These are phyloP conservation scores for Fragilariopsis cylindrus DNA, from an alignment of 108 stramenopile genomes.

Conservation along the genomic window DNA sequence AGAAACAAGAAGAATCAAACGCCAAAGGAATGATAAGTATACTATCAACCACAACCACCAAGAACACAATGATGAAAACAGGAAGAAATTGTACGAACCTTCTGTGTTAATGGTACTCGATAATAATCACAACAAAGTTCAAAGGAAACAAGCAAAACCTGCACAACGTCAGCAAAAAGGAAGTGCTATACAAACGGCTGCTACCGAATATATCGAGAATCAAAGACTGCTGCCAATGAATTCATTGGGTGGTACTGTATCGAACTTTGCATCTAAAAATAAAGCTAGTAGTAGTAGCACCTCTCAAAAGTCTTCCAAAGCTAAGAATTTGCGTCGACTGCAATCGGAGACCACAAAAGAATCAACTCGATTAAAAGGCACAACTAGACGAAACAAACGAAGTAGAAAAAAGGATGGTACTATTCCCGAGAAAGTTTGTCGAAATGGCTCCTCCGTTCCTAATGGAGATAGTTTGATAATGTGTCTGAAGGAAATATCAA, in stretches of 20 bases:
- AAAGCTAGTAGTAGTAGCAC: too few relatives aligned
- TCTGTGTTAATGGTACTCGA: not conserved
- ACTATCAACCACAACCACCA: too few relatives aligned
- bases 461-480: slow-evolving; percentile 4
- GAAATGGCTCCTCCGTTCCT: not conserved
- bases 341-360: not conserved
- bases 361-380: not conserved
- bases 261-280: too few relatives aligned
- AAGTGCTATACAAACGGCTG: not conserved
- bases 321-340: too few relatives aligned
- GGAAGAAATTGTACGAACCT: not conserved
- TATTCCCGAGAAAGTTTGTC: not conserved
- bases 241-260: not conserved
- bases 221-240: not conserved
- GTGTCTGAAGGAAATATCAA: not conserved
- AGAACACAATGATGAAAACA: not conserved
- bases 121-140: not conserved
- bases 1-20: not conserved
- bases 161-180: not conserved
- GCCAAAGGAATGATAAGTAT: not conserved
- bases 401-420: not conserved
- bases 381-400: not conserved
- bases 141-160: not conserved
- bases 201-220: not conserved
- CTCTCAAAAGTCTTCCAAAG: too few relatives aligned